Evolutionary conservation across 2,329 filamentous ascomycete species (phyloP).

Genomic region (Trichoderma atrobrunneum): DNA sequence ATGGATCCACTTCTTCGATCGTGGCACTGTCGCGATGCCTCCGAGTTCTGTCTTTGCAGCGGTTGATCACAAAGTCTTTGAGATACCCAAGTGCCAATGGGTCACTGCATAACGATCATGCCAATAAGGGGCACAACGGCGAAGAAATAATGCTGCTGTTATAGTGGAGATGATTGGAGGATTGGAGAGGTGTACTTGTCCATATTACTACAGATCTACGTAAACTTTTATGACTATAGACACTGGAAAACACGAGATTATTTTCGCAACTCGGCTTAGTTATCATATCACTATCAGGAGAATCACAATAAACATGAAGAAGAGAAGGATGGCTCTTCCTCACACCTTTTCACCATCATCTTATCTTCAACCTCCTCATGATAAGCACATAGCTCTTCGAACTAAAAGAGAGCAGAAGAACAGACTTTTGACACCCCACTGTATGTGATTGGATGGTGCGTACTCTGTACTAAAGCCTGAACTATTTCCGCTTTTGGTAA

Average conservation of each 20-base stretch:
- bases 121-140: neutral
- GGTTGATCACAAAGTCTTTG: neutral
- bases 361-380: neutral
- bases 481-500: neutral
- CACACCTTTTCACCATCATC: neutral
- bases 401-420: neutral
- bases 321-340: neutral
- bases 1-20: neutral
- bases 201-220: neutral
- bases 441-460: neutral
- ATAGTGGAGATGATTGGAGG: neutral
- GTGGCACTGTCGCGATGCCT: neutral
- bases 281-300: neutral
- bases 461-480: neutral
- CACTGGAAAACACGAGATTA: neutral
- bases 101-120: neutral
- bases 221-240: neutral
- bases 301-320: neutral
- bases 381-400: neutral
- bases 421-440: too few relatives aligned
- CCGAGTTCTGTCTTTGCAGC: neutral
- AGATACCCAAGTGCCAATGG: neutral
- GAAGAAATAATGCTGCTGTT: neutral
- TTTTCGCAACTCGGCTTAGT: neutral
- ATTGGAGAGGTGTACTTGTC: neutral